Evolutionary conservation across 495 filamentous ascomycete genomes (phyloP), one percentile per base, ranked within the genome.

Genomic region (Pyrenopolyporus hunteri): DNA sequence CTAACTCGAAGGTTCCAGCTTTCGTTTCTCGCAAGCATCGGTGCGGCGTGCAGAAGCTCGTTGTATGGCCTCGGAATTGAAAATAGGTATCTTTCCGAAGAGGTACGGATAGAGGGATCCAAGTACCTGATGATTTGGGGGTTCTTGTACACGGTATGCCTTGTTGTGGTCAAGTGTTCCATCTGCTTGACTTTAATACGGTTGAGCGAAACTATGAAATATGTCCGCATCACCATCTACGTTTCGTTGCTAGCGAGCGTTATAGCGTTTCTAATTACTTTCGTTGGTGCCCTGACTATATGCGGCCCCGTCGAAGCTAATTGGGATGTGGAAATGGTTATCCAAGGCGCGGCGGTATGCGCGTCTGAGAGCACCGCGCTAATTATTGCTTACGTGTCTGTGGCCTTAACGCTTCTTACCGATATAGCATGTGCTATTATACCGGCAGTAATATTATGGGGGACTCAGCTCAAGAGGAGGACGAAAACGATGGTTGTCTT

Each of bases 161-260:
- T 64, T 0, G n/a, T 57, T 10, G 1, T 46, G 20, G 37, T 68
- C 54, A 68, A 68, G 29, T 26, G 14, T 8, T 64, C 64, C 6
- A 56, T 68, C 17, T 64, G 60, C 45, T 39, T 64, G 26, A 68
- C 60, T 1, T 45, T 68, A 25, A 33, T 63, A 0, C 60, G 64
- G 14, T 46, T 68, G 8, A 53, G 42, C 2, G 17, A 32, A 19
- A 44, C 56, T 0, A 59, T 59, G 51, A 51, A 9, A 50, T 42
- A 36, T 11, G 35, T 47, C 13, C 64, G 60, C 26, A 29, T 55
- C 6, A 1, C 28, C 8, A 36, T 68, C 37, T 57, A 60, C 25
- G 25, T 19, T 6, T 16, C 64, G 6, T 23, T 64, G 10, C 14
- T 14, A 0, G 2, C 63, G 6, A 42, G 37, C 10, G 10, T 60